Evolutionary conservation across 1,284 basidiomycete genomes (phyloP).

Genomic region (Pulveroboletus sp.): DNA sequence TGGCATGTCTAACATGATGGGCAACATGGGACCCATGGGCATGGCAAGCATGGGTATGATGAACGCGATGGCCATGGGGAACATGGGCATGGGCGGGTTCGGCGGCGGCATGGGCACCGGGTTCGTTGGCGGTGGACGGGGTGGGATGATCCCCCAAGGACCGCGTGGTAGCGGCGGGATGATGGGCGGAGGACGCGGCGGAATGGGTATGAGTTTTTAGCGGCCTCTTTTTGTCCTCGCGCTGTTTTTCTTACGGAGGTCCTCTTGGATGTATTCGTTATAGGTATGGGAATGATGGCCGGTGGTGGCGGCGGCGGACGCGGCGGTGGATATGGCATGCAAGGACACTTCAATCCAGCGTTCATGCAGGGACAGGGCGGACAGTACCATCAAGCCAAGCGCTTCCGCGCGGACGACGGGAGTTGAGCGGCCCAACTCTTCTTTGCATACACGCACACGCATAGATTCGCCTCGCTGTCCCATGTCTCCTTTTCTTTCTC

Average conservation of each 20-base stretch:
- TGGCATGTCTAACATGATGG: constrained; percentile 44
- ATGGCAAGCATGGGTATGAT: constrained; percentile 39
- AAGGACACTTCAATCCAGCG: constrained; percentile 72
- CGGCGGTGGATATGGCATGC: constrained; percentile 50
- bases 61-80: constrained; percentile 44
- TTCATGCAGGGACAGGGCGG: constrained; percentile 58
- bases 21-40: constrained; percentile 45
- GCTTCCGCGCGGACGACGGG: constrained; percentile 50
- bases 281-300: constrained; percentile 55
- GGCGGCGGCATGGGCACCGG: constrained; percentile 43
- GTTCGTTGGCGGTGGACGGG: constrained; percentile 45
- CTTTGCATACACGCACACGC: neutral
- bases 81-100: constrained; percentile 51
- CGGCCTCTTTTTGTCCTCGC: constrained; percentile 39
- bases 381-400: constrained; percentile 49
- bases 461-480: constrained; percentile 8
- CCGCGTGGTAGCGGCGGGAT: constrained; percentile 47
- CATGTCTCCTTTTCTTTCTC: neutral
- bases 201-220: constrained; percentile 75
- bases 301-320: constrained; percentile 28
- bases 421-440: constrained; percentile 7
- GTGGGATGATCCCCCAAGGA: constrained; percentile 65
- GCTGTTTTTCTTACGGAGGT: constrained; percentile 46
- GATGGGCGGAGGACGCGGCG: constrained; percentile 44
- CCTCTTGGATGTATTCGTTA: constrained; percentile 34